Evolutionary conservation across 345 rosid species (phyloP).

Genomic region (Brassica nigra): DNA sequence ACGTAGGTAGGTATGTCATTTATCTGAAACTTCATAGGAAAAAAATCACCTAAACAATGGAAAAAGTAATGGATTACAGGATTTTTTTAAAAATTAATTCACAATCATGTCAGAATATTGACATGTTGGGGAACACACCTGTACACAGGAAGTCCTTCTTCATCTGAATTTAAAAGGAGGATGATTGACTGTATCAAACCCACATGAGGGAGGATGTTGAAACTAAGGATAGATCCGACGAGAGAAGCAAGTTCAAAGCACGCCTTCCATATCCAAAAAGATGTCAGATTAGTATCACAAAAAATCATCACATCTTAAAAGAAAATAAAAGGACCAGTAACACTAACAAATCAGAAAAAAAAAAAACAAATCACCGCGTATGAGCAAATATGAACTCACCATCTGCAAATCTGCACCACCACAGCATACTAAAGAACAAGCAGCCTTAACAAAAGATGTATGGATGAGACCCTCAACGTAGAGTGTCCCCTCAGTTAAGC

Average conservation of each 20-base stretch:
- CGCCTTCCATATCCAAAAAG: constrained; percentile 70
- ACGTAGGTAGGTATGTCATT: constrained; percentile 19
- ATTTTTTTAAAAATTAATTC: background rate
- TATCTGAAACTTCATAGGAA: constrained; percentile 9
- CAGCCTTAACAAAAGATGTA: constrained; percentile 62
- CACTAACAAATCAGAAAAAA: constrained; percentile 11
- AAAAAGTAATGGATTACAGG: constrained; percentile 6
- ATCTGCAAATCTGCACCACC: constrained; percentile 85
- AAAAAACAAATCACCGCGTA: constrained; percentile 22
- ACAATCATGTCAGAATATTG: constrained; percentile 12
- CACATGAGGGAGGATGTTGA: constrained; percentile 71
- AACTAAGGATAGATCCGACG: constrained; percentile 61
- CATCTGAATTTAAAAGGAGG: constrained; percentile 66
- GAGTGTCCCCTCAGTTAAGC: constrained; percentile 88
- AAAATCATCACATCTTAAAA: constrained; percentile 33
- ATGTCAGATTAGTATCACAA: constrained; percentile 52
- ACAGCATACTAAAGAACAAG: constrained; percentile 72
- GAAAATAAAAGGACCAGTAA: constrained; percentile 34
- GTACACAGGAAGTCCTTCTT: constrained; percentile 68
- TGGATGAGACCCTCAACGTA: constrained; percentile 80
- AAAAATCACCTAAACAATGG: background rate
- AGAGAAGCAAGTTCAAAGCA: constrained; percentile 86
- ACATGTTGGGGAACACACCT: constrained; percentile 53
- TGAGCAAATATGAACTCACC: constrained; percentile 51
- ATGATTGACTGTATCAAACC: constrained; percentile 68